A percentile compares a stretch with the other conserved stretches of the same genome.
Conservation (phyloP, 768 basidiomycete species). For the Cyclocybe aegerita region DNA sequence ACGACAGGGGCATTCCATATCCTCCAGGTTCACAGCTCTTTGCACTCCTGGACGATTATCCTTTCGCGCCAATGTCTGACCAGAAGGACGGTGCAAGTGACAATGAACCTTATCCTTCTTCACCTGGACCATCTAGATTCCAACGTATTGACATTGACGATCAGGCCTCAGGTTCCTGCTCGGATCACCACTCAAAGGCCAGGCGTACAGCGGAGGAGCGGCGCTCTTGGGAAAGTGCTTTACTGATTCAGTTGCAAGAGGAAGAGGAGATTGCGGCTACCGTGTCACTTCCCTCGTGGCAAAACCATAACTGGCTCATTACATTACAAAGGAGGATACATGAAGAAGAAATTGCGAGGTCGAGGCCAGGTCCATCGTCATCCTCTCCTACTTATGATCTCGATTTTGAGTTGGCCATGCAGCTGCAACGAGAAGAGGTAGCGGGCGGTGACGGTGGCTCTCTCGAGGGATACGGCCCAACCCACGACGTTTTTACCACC, state of each 20-base stretch:
- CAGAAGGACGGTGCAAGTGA: too few relatives aligned
- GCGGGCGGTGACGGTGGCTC: not conserved
- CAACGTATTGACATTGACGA: not conserved
- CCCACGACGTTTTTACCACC: constrained; percentile 19
- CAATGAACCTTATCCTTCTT: not conserved
- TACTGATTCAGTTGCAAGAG: constrained; percentile 20
- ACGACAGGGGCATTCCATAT: too few relatives aligned
- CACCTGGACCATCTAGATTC: too few relatives aligned
- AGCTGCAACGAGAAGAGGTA: constrained; percentile 41
- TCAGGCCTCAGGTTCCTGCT: not conserved
- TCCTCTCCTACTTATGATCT: constrained; percentile 1
- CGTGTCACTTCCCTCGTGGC: constrained; percentile 5
- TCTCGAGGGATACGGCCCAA: not conserved
- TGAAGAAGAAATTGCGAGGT: constrained; percentile 4
- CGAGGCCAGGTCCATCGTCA: not conserved
- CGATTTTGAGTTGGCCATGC: constrained; percentile 21
- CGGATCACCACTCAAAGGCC: too few relatives aligned
- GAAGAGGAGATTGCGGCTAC: constrained; percentile 19
- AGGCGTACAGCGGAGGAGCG: not conserved
- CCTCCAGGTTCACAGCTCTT: too few relatives aligned
- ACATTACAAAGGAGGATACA: constrained; percentile 13
- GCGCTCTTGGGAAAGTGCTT: constrained; percentile 12
- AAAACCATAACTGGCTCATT: constrained; percentile 16
- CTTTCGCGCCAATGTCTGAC: too few relatives aligned
- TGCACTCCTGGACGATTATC: too few relatives aligned